Percentiles rank a stretch among this genome's conserved stretches.
Evolutionary conservation across 805 yeast genomes (phyloP).

Genomic region (Suhomyces prunicola): DNA sequence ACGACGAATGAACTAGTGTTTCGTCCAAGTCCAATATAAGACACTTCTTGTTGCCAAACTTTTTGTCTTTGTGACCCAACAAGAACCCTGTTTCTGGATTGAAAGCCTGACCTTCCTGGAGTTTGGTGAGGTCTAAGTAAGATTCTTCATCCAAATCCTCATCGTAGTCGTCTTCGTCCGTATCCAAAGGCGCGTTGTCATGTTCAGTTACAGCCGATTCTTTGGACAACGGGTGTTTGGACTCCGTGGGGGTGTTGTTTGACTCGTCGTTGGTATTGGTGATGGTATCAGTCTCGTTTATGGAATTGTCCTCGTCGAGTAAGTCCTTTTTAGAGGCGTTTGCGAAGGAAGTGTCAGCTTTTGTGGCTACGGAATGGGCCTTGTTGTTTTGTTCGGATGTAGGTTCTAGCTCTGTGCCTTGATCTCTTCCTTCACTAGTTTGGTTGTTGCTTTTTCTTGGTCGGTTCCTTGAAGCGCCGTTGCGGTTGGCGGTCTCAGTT

Average conservation of each 20-base stretch:
- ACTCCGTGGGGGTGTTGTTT: conserved; percentile 6
- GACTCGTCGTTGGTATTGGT: conserved; percentile 34
- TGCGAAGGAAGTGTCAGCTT: neutral
- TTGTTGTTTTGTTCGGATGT: neutral
- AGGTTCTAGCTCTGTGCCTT: neutral
- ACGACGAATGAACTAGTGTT: conserved; percentile 92
- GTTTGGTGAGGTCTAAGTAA: conserved; percentile 54
- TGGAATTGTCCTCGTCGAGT: conserved; percentile 36
- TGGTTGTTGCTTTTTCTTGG: neutral
- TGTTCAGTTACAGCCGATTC: neutral
- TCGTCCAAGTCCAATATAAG: conserved; percentile 91
- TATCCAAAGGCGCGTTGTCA: neutral
- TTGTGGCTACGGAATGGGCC: neutral
- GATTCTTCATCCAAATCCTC: conserved; percentile 19
- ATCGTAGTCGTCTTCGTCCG: conserved; percentile 31
- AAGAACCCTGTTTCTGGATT: conserved; percentile 62
- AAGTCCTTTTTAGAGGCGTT: conserved; percentile 20
- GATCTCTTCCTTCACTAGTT: neutral
- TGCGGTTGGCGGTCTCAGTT: neutral
- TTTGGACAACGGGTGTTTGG: neutral
- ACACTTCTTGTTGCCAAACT: conserved; percentile 69
- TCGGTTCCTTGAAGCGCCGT: neutral
- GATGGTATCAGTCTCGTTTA: conserved; percentile 41
- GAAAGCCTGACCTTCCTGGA: conserved; percentile 71
- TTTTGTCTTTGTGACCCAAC: conserved; percentile 50